A percentile compares a stretch with the other conserved stretches of the same genome.
Conservation (phyloP, 805 yeast genomes). For the Yarrowia sp. region DNA sequence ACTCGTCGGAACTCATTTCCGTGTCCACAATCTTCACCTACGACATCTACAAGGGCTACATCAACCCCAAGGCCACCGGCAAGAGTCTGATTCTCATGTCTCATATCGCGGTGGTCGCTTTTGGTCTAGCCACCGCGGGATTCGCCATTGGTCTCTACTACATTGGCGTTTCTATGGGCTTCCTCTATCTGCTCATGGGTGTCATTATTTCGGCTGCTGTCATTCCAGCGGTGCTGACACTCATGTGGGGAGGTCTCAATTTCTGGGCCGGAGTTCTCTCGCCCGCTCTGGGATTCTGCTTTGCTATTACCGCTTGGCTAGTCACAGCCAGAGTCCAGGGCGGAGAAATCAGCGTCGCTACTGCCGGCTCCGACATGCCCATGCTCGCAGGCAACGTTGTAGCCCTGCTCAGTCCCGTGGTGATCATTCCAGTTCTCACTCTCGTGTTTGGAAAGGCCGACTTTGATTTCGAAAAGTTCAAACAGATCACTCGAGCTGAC, state of each 20-base stretch:
- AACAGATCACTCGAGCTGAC: slow-evolving; percentile 54
- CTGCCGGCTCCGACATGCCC: slow-evolving; percentile 83
- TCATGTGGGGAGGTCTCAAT: slow-evolving; percentile 71
- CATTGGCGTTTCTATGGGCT: slow-evolving; percentile 86
- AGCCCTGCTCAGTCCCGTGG: slow-evolving; percentile 73
- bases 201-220: slow-evolving; percentile 88
- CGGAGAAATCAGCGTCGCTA: slow-evolving; percentile 61
- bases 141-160: slow-evolving; percentile 82
- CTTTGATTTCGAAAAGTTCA: slow-evolving; percentile 74
- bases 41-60: slow-evolving; percentile 81
- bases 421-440: slow-evolving; percentile 72
- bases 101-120: slow-evolving; percentile 68
- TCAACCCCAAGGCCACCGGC: slow-evolving; percentile 80
- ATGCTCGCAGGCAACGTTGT: slow-evolving; percentile 91
- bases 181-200: slow-evolving; percentile 87
- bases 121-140: slow-evolving; percentile 75
- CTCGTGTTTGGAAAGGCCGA: slow-evolving; percentile 69
- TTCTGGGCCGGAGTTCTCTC: slow-evolving; percentile 71
- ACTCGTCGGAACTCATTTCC: slow-evolving; percentile 89
- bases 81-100: slow-evolving; percentile 72
- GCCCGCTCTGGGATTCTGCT: slow-evolving; percentile 77
- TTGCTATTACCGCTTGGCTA: slow-evolving; percentile 75
- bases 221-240: slow-evolving; percentile 72
- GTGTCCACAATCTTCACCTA: slow-evolving; percentile 85
- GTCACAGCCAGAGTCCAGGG: slow-evolving; percentile 51